These are phyloP conservation scores for Aspergillus sclerotialis DNA, from an alignment of 2,329 filamentous ascomycete species.

Conservation along the genomic window DNA sequence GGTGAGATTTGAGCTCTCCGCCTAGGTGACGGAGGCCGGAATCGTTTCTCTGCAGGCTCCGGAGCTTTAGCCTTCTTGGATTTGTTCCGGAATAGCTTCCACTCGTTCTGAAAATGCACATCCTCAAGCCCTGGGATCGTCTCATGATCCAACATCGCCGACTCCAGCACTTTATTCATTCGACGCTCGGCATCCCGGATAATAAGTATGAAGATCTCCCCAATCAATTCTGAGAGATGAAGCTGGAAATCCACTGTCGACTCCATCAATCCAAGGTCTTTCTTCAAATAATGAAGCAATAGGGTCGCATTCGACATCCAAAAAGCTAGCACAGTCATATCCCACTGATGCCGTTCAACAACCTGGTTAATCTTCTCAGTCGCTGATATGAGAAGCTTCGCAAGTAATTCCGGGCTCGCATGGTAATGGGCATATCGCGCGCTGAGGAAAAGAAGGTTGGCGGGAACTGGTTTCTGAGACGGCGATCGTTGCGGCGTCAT, in stretches of 20 bases:
- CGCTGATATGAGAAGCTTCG: slow-evolving; percentile 70
- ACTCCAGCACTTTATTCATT: slow-evolving; percentile 90
- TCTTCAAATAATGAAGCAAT: slow-evolving; percentile 93
- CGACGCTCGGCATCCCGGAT: slow-evolving; percentile 91
- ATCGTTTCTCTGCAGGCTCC: slow-evolving; percentile 83
- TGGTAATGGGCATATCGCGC: slow-evolving; percentile 97
- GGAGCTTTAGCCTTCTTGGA: slow-evolving; percentile 68
- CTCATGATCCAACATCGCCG: slow-evolving; percentile 93
- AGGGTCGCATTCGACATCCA: slow-evolving; percentile 98
- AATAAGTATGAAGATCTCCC: slow-evolving; percentile 97
- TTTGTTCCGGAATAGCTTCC: slow-evolving; percentile 94
- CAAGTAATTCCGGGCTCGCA: slow-evolving; percentile 75
- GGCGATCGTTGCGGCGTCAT: slow-evolving; percentile 96
- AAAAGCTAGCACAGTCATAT: slow-evolving; percentile 98
- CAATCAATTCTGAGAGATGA: slow-evolving; percentile 88
- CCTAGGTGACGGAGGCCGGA: slow-evolving; percentile 87
- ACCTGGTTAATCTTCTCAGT: slow-evolving; percentile 97
- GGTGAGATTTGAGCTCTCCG: slow-evolving; percentile 86
- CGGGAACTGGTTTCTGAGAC: slow-evolving; percentile 94
- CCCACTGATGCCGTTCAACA: slow-evolving; percentile 94
- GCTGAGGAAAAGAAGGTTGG: slow-evolving; percentile 93
- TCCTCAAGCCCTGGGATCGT: slow-evolving; percentile 97
- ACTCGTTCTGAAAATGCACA: slow-evolving; percentile 95
- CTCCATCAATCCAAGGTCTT: slow-evolving; percentile 73
- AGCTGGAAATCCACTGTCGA: slow-evolving; percentile 85